Evolutionary conservation across 148 eudicot genomes (phyloP), one percentile per base, ranked within the genome.

Genomic region (Arbutus unedo): DNA sequence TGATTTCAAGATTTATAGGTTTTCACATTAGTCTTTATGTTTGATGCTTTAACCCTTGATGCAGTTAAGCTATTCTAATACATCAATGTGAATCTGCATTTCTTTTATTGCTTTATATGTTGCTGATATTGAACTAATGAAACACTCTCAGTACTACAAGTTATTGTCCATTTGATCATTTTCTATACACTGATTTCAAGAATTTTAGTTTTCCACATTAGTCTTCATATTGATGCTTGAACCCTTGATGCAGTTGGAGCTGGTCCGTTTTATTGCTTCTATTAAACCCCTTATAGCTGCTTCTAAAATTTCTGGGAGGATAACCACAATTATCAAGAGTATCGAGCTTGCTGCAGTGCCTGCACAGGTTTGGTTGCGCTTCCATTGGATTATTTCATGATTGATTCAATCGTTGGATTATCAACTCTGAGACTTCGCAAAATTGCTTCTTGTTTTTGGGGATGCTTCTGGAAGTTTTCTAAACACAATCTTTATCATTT

Each of bases 241-340:
- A 53, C 68, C 71, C 54, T 81, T 80, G 70, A 19, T 90, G 79
- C 90, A 96, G 98, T 86, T 93, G 91, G 99, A 97, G 91, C 88
- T 97, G 83, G 89, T 97, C 49, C 96, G 99, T 25, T 89, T 92
- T 83, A 84, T 93, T 70, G 83, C 97, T 44, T 87, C 84, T 89
- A 84, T 86, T 85, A 93, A 93, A 87, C 98, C 98, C 73, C 83
- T 94, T 54, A 56, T 91, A 79, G 93, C 99, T 87, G 93, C 94
- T 87, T 82, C 88, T 64, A 92, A 85, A 76, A 93, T 92, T 80
- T 93, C 91, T 81, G 96, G 93, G 84, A 93, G 92, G 85, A 87
- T 87, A 62, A 81, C 87, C 45, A 82, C 83, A 71, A 88, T 94
- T 82, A 88, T 97, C 53, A 86, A 86, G 85, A 83, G 81, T 81